Conservation (phyloP, 2,329 filamentous ascomycete species). For the Pyrenochaeta sp. region DNA sequence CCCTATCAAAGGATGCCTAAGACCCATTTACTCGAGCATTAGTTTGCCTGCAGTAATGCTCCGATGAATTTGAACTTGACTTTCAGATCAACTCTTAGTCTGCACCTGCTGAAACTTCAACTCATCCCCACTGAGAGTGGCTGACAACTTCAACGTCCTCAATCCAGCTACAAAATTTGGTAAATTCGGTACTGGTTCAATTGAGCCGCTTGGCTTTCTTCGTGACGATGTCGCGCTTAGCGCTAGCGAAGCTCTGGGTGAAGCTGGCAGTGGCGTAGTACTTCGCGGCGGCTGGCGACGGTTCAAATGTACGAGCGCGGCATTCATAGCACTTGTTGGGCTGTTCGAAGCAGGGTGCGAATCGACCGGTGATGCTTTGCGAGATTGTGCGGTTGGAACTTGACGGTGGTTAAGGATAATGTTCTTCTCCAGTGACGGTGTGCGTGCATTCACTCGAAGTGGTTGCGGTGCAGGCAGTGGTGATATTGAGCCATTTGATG, state of each 20-base stretch:
- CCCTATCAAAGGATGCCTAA: too few relatives aligned
- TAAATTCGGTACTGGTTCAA: constrained; percentile 4
- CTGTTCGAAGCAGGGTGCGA: neutral
- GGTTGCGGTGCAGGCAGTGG: constrained; percentile 13
- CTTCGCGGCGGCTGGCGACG: constrained; percentile 16
- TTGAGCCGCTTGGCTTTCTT: constrained; percentile 10
- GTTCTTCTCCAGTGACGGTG: constrained; percentile 8
- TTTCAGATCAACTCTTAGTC: too few relatives aligned
- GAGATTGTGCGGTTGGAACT: neutral
- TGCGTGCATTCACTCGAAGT: constrained; percentile 8
- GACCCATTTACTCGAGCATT: too few relatives aligned
- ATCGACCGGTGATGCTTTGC: neutral
- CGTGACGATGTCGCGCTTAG: constrained; percentile 10
- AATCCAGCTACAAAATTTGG: constrained; percentile 9
- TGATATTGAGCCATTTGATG: neutral
- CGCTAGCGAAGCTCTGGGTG: constrained; percentile 22
- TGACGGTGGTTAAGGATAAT: constrained; percentile 3
- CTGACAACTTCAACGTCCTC: constrained; percentile 9
- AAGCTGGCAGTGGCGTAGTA: constrained; percentile 20
- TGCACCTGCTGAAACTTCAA: constrained; percentile 14
- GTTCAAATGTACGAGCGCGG: constrained; percentile 17
- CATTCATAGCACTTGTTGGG: constrained; percentile 8
- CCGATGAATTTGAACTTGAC: too few relatives aligned
- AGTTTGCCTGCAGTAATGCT: too few relatives aligned
- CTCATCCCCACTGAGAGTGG: constrained; percentile 13